Evolutionary conservation across 2,329 filamentous ascomycete genomes (phyloP).

Genomic region (Botrytis byssoidea): DNA sequence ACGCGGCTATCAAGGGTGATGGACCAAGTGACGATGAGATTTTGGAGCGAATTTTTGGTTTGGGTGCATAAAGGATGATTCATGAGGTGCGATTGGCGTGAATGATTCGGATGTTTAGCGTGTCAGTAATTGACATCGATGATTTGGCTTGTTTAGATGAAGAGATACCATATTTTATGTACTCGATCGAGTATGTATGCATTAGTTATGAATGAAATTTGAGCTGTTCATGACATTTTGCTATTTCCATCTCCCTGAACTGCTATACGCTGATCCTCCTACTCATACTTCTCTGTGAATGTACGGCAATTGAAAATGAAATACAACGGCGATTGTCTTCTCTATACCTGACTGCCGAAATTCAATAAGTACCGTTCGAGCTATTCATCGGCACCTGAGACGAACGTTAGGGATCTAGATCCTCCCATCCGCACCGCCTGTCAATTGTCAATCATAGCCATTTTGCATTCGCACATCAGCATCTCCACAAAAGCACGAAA

Average conservation of each 20-base stretch:
- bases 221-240: neutral
- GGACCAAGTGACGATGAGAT: constrained; percentile 42
- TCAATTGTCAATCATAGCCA: neutral
- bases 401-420: neutral
- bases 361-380: neutral
- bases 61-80: constrained; percentile 1
- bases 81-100: neutral
- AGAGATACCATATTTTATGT: neutral
- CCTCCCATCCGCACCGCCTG: neutral
- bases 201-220: constrained; percentile 8
- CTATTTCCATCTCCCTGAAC: neutral
- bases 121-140: neutral
- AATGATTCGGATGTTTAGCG: neutral
- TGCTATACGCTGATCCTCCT: neutral
- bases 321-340: neutral
- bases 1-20: constrained; percentile 37
- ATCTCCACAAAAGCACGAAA: neutral
- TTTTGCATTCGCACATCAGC: neutral
- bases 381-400: neutral
- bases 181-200: neutral
- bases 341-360: neutral
- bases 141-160: neutral
- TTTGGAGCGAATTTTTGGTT: constrained; percentile 31
- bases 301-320: neutral
- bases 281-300: neutral